phyloP scores from a whole-genome alignment of 2,329 filamentous ascomycete genomes.

The Penicillium sp. region DNA sequence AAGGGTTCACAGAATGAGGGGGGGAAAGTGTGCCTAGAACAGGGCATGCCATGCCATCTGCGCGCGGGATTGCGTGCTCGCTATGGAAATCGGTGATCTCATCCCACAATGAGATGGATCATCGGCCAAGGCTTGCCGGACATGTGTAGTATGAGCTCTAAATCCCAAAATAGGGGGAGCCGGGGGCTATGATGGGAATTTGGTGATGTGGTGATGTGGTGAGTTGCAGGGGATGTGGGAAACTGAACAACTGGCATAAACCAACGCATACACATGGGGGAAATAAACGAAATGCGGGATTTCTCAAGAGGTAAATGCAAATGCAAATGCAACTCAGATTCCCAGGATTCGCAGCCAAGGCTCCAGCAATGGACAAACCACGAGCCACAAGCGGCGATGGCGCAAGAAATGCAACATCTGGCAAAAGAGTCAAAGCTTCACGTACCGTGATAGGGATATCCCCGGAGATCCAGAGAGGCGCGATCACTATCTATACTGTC shows the following conservation, averaged over 20 bases:
- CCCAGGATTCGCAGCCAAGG: neutral
- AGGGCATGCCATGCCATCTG: conserved; percentile 32
- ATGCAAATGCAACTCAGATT: neutral
- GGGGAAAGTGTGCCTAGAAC: conserved; percentile 9
- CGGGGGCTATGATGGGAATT: neutral
- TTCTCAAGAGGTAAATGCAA: neutral
- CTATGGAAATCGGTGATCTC: conserved; percentile 23
- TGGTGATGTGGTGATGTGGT: too few relatives aligned
- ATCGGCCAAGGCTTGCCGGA: neutral
- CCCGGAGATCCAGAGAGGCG: conserved; percentile 37
- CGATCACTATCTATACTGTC: conserved; percentile 43
- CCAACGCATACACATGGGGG: neutral
- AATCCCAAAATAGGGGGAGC: neutral
- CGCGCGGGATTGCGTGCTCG: conserved; percentile 39
- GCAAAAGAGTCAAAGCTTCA: conserved; percentile 21
- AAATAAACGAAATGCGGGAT: neutral
- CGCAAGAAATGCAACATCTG: conserved; percentile 34
- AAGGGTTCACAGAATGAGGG: conserved; percentile 10
- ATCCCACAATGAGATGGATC: conserved; percentile 8
- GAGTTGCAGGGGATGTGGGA: neutral
- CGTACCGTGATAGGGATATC: conserved; percentile 42
- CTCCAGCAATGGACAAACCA: conserved; percentile 10
- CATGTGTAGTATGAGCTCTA: neutral
- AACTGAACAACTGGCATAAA: neutral
- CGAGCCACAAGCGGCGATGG: conserved; percentile 33